A percentile compares a stretch with the other conserved stretches of the same genome.
Evolutionary conservation across 164 flowering plant species (phyloP).

Genomic region (Kingdonia uniflora): DNA sequence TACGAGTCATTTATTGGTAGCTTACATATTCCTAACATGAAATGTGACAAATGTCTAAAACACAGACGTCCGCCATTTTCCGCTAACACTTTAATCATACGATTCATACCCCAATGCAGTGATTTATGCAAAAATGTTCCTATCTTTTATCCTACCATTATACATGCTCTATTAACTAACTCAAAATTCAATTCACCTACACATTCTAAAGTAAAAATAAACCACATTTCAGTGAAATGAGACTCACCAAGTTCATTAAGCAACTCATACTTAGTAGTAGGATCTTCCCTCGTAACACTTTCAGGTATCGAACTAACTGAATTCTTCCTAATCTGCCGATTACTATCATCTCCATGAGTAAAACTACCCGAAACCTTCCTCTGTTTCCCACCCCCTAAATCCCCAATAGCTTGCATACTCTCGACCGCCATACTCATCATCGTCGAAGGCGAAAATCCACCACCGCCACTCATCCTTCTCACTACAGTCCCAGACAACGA

Average conservation of each 20-base stretch:
- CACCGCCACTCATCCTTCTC: constrained; percentile 27
- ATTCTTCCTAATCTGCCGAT: constrained; percentile 30
- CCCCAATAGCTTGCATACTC: constrained; percentile 57
- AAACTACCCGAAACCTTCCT: constrained; percentile 20
- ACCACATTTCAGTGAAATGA: too few species aligned
- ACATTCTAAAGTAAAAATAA: too few species aligned
- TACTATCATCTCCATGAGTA: constrained; percentile 21
- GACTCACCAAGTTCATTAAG: constrained; percentile 85
- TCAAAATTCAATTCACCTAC: too few species aligned
- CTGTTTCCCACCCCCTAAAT: constrained; percentile 39
- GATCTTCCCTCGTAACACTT: constrained; percentile 74
- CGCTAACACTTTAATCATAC: too few species aligned
- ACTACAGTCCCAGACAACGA: constrained; percentile 40
- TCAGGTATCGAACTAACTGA: constrained; percentile 91
- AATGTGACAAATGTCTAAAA: too few species aligned
- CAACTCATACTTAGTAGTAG: constrained; percentile 77
- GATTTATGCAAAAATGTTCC: too few species aligned
- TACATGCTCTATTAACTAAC: too few species aligned
- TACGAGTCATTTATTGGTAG: too few species aligned
- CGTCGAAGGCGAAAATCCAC: constrained; percentile 10
- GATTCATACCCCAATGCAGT: too few species aligned
- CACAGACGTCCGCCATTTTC: too few species aligned
- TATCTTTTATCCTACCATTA: too few species aligned
- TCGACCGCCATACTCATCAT: constrained; percentile 73
- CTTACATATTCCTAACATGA: too few species aligned